A percentile compares a stretch with the other conserved stretches of the same genome.
Evolutionary conservation across 495 filamentous ascomycete genomes (phyloP).

Genomic region (Echria macrotheca): DNA sequence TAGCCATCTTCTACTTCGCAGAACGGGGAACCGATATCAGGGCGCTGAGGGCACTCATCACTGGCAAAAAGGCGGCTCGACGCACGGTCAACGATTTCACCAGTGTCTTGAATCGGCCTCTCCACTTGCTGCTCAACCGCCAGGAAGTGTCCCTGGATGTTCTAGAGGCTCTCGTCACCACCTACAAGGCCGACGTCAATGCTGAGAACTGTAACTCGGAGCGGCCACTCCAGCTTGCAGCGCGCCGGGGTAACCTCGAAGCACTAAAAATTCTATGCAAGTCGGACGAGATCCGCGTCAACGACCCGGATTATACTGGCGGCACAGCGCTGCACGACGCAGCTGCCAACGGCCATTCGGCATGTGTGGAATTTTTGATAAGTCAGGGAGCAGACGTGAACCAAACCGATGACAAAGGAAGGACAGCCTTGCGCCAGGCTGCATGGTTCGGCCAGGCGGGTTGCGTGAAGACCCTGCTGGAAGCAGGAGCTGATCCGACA

Average conservation of each 20-base stretch:
- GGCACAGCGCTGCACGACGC: neutral
- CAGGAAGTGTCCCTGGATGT: neutral
- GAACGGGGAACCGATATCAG: neutral
- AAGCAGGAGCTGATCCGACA: too few species aligned
- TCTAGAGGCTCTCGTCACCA: neutral
- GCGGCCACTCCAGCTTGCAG: neutral
- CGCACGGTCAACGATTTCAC: neutral
- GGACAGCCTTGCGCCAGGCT: constrained; percentile 51
- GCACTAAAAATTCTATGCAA: neutral
- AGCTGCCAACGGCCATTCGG: neutral
- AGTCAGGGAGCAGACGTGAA: too few species aligned
- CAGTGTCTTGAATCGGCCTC: neutral
- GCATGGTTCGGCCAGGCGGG: constrained; percentile 40
- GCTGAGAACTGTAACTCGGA: neutral
- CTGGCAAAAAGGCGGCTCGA: neutral
- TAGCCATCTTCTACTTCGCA: neutral
- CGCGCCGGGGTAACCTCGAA: neutral
- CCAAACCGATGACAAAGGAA: constrained; percentile 41
- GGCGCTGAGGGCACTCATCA: neutral
- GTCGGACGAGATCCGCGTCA: neutral
- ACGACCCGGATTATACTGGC: neutral
- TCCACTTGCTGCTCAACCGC: neutral
- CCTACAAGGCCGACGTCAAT: neutral
- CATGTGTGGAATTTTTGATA: neutral
- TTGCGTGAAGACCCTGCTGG: constrained; percentile 43